Conservation (phyloP, 495 filamentous ascomycete species). For the Xylaria flabelliformis region DNA sequence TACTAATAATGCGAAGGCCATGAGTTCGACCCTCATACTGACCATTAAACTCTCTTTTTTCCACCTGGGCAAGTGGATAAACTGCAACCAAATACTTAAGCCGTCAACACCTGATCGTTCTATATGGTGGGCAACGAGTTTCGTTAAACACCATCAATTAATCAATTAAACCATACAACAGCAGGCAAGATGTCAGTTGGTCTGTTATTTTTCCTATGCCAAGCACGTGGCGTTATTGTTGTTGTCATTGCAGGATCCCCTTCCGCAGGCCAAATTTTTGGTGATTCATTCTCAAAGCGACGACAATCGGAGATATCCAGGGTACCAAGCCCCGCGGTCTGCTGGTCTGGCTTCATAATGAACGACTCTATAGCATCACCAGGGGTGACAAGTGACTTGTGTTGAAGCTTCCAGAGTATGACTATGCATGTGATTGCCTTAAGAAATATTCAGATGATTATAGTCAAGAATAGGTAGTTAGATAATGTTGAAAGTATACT, state of each 20-base stretch:
- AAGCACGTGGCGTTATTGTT: not conserved
- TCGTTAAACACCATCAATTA: too few species aligned
- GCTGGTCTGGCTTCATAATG: conserved; percentile 27
- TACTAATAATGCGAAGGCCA: too few species aligned
- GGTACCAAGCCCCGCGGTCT: conserved; percentile 26
- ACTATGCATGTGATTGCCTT: not conserved
- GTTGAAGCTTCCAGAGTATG: not conserved
- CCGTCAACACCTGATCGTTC: too few species aligned
- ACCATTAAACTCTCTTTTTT: too few species aligned
- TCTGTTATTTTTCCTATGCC: not conserved
- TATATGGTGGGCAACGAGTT: too few species aligned
- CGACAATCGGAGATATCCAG: conserved; percentile 21
- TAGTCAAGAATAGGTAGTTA: conserved; percentile 10
- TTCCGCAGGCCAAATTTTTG: not conserved
- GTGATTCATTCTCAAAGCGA: not conserved
- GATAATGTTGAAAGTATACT: too few species aligned
- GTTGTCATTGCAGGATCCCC: not conserved
- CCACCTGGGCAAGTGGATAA: too few species aligned
- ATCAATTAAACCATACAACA: too few species aligned
- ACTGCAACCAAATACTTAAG: too few species aligned
- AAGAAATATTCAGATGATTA: conserved; percentile 21
- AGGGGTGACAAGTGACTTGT: conserved; percentile 21
- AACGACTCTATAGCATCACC: conserved; percentile 32
- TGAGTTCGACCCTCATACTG: too few species aligned
- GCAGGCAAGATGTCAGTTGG: not conserved